Evolutionary conservation across 2,329 filamentous ascomycete genomes (phyloP), one percentile per base, ranked within the genome.

Genomic region (Colletotrichum karsti): DNA sequence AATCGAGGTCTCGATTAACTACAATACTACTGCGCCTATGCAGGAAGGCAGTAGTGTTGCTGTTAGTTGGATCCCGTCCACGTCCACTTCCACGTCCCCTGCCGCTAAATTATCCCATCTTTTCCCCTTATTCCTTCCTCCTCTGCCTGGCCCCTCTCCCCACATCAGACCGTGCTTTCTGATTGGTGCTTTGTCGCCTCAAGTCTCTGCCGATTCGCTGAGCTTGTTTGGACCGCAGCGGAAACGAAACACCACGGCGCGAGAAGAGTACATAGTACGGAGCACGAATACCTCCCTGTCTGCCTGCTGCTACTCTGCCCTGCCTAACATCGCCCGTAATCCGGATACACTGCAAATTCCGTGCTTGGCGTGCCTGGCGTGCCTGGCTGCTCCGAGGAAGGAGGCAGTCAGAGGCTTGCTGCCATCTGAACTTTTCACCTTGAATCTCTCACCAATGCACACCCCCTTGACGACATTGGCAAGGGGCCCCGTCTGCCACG

Each of bases 171-270:
- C 4, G 15, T 9, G 7, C 13, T 37, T 20, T 39, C 20, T 69
- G 54, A 69, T 69, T 69, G 66, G 66, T 37, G 24, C 30, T 18
- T 42, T 37, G 33, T 10, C 33, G 26, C 5, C 22, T 9, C 20
- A 20, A 56, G 35, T 46, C 51, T 56, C 37, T 55, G 37, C 59
- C 60, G 64, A 70, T 70, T 70, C 54, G 68, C 39, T 41, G 65
- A 64, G 68, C 65, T 70, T 70, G 68, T 70, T 70, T 69, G 55
- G 22, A 69, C 68, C 55, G 53, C 65, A 46, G 55, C 63, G 50
- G 58, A 69, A 69, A 69, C 66, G 66, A 69, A 69, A 69, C 66
- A 69, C n/a, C n/a, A n/a, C n/a, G n/a, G n/a, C n/a, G n/a, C n/a
- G n/a, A n/a, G n/a, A n/a, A n/a, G n/a, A n/a, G n/a, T n/a, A n/a